Base-by-base conservation (phyloP, 23 red algal genomes). In the Agarophyton chilense region DNA sequence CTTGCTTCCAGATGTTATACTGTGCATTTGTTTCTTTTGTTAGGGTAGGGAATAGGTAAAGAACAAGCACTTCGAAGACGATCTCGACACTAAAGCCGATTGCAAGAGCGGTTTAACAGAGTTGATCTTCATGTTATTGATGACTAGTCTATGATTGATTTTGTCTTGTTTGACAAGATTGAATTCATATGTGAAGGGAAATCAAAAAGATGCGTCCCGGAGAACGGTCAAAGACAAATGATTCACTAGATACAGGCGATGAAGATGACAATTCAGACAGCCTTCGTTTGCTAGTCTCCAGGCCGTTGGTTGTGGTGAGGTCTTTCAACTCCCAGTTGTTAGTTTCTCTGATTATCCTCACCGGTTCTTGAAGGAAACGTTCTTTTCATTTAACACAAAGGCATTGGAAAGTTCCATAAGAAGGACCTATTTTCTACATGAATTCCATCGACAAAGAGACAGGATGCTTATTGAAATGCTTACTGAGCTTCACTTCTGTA, bases 91-190 rank as follows among this genome's bases (percentile, higher is more conserved):
- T 41, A 74, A 64, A 25, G 44, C 13, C 13, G 44, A 40, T 10
- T 83, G 14, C 26, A 65, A 73, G 21, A 58, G 28, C 62, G 78
- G 45, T 88, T 88, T 6, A 40, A 44, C 0, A 25, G 50, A 40
- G 34, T 88, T 63, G 64, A 88, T 42, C 60, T 82, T 10, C 72
- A 83, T n/a, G 67, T 92, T 2, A 92, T 92, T 75, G 88, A 92
- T 77, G 88, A 92, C 77, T 32, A 83, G 21, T 92, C 88, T 18
- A 92, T 92, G 88, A 73, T 92, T 45, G 77, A 82, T 60, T 66
- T 44, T 0, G 40, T 83, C 22, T 42, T 92, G 19, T 92, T 92
- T 92, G 68, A 82, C 28, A 92, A 74, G 47, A 74, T 92, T 42
- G 77, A 82, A 42, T 26, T 63, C 28, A 57, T 92, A 36, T 68